Conservation (phyloP, 306 rosid genomes). For the Inga laurina region DNA sequence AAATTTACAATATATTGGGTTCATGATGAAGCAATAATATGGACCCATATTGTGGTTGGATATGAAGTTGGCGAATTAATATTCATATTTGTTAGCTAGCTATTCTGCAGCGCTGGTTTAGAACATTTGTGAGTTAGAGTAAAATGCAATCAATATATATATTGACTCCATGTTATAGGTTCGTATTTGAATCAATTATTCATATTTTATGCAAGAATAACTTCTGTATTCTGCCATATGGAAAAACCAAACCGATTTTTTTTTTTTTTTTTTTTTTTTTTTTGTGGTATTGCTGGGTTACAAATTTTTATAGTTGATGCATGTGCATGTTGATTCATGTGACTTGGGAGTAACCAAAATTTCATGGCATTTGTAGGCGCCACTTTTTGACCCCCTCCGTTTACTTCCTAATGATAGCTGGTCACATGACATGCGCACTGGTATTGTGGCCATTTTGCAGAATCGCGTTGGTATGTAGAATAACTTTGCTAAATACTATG, state of each 20-base stretch:
- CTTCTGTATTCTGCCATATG: background rate
- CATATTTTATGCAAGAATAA: constrained; percentile 9
- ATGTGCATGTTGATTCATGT: constrained; percentile 24
- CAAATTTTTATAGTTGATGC: constrained; percentile 5
- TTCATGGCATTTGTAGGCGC: constrained; percentile 48
- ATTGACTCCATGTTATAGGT: background rate
- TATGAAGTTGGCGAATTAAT: background rate
- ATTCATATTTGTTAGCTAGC: background rate
- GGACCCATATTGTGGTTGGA: constrained; percentile 9
- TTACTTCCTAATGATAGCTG: constrained; percentile 53
- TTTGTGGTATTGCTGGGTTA: constrained; percentile 7
- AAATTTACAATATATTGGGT: constrained; percentile 18
- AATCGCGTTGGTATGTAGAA: constrained; percentile 80
- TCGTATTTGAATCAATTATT: constrained; percentile 21
- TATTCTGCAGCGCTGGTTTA: constrained; percentile 14
- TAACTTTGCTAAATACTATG: constrained; percentile 23
- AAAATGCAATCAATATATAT: background rate
- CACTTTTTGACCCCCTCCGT: constrained; percentile 53
- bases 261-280: background rate
- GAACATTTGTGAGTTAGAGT: background rate
- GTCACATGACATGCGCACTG: constrained; percentile 65
- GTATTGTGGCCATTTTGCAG: constrained; percentile 79
- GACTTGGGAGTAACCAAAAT: constrained; percentile 25
- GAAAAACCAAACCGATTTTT: constrained; percentile 12
- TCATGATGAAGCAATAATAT: constrained; percentile 22